Evolutionary conservation across 352 stramenopile species (phyloP), one percentile per base, ranked within the genome.

Genomic region (Pythium dissotocum): DNA sequence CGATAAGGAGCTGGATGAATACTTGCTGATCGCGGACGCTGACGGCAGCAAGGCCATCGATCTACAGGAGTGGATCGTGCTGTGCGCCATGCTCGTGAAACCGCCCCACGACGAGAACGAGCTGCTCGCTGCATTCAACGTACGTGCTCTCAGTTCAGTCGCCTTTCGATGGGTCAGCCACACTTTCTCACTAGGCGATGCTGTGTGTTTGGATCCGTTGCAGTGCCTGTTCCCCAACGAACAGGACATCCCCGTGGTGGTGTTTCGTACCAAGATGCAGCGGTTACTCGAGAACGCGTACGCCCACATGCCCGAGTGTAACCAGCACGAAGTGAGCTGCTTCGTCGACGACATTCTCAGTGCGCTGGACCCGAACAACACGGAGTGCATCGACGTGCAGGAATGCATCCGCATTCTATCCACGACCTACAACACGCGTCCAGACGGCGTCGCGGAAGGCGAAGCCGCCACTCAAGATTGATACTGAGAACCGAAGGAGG

Each of bases 191-290:
- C 16, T 33, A 26, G n/a, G 2, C 35, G n/a, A 54, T 2, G 3
- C 14, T 42, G 40, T 67, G n/a, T 30, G 49, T 6, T n/a, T 56
- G 32, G 12, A 7, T 10, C n/a, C 46, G 2, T 14, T 33, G 18
- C 10, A 89, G 79, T 87, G 70, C 32, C 64, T 88, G 14, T 88
- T 90, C 62, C 78, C 78, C 4, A 88, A 86, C 40, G 79, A 90
- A 32, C 68, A 87, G 52, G 79, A 87, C 44, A 83, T 86, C 16
- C 78, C 79, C 2, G 80, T 88, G 4, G 70, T 86, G 21, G 73
- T 88, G 18, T 88, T 90, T 59, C 79, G 82, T 49, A 88, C 78
- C 36, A 90, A 90, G 64, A 88, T 90, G 79, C 79, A 90, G 58
- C 79, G 80, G 28, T 77, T 87, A 24, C 77, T 88, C 4, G 77